Base-by-base conservation (phyloP, 1,284 basidiomycete species). In the Gomphus bonarii region DNA sequence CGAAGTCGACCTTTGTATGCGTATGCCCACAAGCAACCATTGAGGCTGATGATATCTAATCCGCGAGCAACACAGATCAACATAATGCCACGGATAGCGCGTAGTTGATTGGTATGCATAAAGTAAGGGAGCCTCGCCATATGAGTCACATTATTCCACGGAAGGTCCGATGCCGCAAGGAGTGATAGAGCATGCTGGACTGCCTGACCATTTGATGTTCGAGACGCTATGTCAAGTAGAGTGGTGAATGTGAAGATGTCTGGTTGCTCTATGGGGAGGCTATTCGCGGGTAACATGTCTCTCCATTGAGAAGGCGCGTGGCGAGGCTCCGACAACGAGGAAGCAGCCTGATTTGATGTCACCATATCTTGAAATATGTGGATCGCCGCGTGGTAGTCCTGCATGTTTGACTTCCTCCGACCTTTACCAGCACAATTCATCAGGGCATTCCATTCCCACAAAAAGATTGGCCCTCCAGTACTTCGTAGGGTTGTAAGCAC, bases 361-460 rank as follows among this genome's bases (percentile, higher is more conserved):
- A 77, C 68, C 75, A 84, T 79, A 63, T 85, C 83, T 50, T 71
- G 70, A 65, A 77, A 84, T 31, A 85, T 73, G 60, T 75, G 75
- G 59, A 88, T 68, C n/a, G 84, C 76, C 40, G 74, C 71, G 57
- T 76, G 73, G 67, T 83, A 84, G 59, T 86, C 81, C 57, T 76
- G 75, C 49, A 72, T 61, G 31, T 72, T 69, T 38, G 77, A 77
- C 64, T 75, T 80, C 59, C 85, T 75, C 71, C 77, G 80, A 1
- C 84, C 84, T 60, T 75, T 78, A n/a, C 82, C 85, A 0, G 82
- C 80, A 65, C 73, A 75, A 63, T 85, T 75, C 59, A 89, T 78
- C 46, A 91, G 73, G 7, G 79, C 72, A 65, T 89, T 90, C 84
- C 87, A 89, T 66, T 89, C 79, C 74, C 79, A 80, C 14, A 72